Base-by-base conservation (phyloP, 441 rosid species). In the Populus hybrid region DNA sequence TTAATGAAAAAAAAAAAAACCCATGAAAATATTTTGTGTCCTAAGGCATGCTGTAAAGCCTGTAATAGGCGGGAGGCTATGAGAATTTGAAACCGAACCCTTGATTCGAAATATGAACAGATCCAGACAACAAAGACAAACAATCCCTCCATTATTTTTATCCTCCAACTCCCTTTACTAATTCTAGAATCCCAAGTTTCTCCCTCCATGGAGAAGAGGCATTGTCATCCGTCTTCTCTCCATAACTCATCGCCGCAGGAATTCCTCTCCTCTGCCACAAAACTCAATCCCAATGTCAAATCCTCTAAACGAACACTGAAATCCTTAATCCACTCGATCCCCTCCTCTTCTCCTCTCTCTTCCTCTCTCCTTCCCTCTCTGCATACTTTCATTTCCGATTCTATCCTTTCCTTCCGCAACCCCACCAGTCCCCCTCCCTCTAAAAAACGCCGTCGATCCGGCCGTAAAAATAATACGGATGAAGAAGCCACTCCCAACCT, bases 281-380 rank as follows among this genome's bases (percentile, higher is more conserved):
- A 77, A 36, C 85, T 83, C 72, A 78, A 76, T 78, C 81, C 89
- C 26, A 93, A 90, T 86, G 80, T 89, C 23, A 93, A 90, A 87
- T 83, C 95, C 72, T 82, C 92, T 3, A 95, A 91, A 79, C 75
- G 91, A 20, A 76, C 90, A 12, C 91, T 96, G 72, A 92, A 91
- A 84, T 46, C 88, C 82, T 84, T 94, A 76, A 85, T 96, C 75
- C 81, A 84, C 79, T 70, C 88, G 71, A 85, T 90, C 23, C 77
- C 90, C 18, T 77, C 84, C 50, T 89, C 90, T 14, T 91, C 97
- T 2, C 79, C 88, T 32, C 87, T 90, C 66, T 81, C 88, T 72
- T 73, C 90, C 78, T 80, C 88, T 73, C 88, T 95, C 75, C 97
- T 2, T 77, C 87, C 36, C 87, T 91, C 70, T 82, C 87, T 69